Evolutionary conservation across 23 red algal genomes (phyloP), one percentile per base, ranked within the genome.

Genomic region (Agarophyton chilense): DNA sequence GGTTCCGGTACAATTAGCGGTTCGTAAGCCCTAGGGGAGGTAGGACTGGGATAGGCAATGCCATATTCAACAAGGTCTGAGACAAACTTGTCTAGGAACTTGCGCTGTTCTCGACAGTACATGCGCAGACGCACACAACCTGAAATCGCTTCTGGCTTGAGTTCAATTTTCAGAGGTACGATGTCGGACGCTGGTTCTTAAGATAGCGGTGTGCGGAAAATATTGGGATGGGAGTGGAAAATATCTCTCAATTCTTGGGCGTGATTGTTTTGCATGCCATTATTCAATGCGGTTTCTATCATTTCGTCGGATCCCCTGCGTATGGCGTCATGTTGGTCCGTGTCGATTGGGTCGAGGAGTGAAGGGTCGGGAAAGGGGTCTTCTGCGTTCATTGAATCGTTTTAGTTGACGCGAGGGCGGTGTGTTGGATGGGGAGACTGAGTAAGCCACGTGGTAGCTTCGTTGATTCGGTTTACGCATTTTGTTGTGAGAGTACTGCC

Each of bases 301-400:
- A 79, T 29, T 2, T 57, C 29, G 47, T 57, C 22, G 2, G 29
- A 7, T 2, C 47, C 76, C 2, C 13, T 2, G 1, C 5, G 6
- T 14, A 57, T 79, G 21, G 55, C 76, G 28, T 79, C 76, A 39
- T 79, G 76, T 38, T 79, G 76, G 4, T 79, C 45, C 35, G 12
- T n/a, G 7, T 79, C 76, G 49, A 79, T 28, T 2, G 49, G 29
- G 22, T 56, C 76, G 0, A 79, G 76, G 10, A 56, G 51, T 5
- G 76, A 79, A 1, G 76, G 76, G 45, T 79, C 76, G 2, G 76
- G 76, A 4, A 79, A 79, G 19, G 76, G 76, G 17, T 79, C 76
- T 56, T 79, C 47, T 6, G 28, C 76, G 22, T n/a, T 6, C 1
- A 45, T 2, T 18, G 76, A 45, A 2, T 19, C 11, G 10, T 33